These are phyloP conservation scores for Boletus rubropictus DNA, from an alignment of 768 basidiomycete genomes.

Conservation along the genomic window DNA sequence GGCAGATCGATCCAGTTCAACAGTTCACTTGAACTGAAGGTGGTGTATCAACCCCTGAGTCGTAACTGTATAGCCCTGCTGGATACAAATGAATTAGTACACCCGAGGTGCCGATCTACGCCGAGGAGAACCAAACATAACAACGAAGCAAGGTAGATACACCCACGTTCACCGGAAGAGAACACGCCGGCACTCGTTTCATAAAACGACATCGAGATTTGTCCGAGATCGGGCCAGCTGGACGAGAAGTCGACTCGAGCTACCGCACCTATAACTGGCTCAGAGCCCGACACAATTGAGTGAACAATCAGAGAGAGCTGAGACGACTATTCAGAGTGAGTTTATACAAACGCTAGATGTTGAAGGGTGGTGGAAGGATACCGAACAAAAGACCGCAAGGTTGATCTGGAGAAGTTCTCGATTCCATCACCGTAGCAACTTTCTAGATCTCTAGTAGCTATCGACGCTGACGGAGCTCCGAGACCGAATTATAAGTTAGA, in stretches of 20 bases:
- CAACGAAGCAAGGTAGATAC: not conserved
- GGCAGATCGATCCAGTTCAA: not conserved
- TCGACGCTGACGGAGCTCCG: slow-evolving; percentile 2
- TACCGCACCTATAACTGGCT: not conserved
- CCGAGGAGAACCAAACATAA: not conserved
- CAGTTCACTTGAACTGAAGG: not conserved
- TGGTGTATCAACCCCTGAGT: not conserved
- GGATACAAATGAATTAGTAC: not conserved
- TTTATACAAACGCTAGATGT: not conserved
- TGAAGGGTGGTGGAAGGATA: not conserved
- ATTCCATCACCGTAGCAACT: not conserved
- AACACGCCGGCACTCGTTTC: not conserved
- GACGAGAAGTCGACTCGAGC: not conserved
- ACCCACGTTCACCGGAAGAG: not conserved
- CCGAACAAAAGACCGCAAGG: not conserved
- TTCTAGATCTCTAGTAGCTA: not conserved
- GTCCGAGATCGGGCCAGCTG: not conserved
- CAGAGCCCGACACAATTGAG: not conserved
- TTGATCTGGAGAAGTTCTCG: not conserved
- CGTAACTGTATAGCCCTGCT: not conserved
- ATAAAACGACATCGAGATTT: not conserved
- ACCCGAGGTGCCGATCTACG: not conserved
- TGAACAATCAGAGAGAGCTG: not conserved
- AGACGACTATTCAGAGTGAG: not conserved
- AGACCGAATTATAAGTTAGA: slow-evolving; percentile 2